Conservation (phyloP, 1,139 yeast genomes). For the Candida tunisiensis region DNA sequence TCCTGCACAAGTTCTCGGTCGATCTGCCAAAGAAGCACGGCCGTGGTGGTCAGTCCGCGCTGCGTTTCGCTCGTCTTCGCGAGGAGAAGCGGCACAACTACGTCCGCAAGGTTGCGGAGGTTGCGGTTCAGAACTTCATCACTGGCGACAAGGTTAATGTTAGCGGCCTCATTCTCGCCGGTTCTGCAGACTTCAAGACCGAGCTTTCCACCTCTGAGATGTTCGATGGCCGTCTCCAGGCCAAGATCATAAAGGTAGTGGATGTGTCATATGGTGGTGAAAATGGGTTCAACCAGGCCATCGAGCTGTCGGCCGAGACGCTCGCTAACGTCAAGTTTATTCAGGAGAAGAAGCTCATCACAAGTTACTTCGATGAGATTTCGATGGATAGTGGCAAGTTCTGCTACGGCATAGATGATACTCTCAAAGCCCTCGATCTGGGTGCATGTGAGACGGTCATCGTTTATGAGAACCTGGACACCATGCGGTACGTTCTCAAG, state of each 20-base stretch:
- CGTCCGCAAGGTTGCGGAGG: slow-evolving; percentile 95
- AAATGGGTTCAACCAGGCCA: slow-evolving; percentile 97
- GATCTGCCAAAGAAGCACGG: slow-evolving; percentile 99
- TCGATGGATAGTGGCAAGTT: slow-evolving; percentile 93
- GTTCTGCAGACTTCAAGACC: slow-evolving; percentile 96
- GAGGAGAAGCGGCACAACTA: slow-evolving; percentile 98
- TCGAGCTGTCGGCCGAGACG: slow-evolving; percentile 92
- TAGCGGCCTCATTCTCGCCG: slow-evolving; percentile 88
- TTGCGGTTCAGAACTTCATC: slow-evolving; percentile 92
- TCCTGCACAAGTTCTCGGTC: slow-evolving; percentile 88
- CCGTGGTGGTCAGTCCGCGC: slow-evolving; percentile 99
- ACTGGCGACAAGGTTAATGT: slow-evolving; percentile 86
- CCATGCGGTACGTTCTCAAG: slow-evolving; percentile 67
- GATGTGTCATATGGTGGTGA: slow-evolving; percentile 99
- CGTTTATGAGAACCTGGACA: slow-evolving; percentile 83
- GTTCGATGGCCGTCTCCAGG: slow-evolving; percentile 77
- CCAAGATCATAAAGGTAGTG: slow-evolving; percentile 79
- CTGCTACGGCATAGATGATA: slow-evolving; percentile 96
- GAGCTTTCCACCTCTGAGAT: slow-evolving; percentile 86
- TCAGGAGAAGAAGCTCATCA: slow-evolving; percentile 92
- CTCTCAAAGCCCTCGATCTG: slow-evolving; percentile 84
- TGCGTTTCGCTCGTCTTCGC: slow-evolving; percentile 97
- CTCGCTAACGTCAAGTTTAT: slow-evolving; percentile 92
- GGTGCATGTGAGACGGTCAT: slow-evolving; percentile 92
- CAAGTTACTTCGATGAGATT: slow-evolving; percentile 86